phyloP scores from a whole-genome alignment of 1,284 basidiomycete genomes.

The Rhodotorula sp. region DNA sequence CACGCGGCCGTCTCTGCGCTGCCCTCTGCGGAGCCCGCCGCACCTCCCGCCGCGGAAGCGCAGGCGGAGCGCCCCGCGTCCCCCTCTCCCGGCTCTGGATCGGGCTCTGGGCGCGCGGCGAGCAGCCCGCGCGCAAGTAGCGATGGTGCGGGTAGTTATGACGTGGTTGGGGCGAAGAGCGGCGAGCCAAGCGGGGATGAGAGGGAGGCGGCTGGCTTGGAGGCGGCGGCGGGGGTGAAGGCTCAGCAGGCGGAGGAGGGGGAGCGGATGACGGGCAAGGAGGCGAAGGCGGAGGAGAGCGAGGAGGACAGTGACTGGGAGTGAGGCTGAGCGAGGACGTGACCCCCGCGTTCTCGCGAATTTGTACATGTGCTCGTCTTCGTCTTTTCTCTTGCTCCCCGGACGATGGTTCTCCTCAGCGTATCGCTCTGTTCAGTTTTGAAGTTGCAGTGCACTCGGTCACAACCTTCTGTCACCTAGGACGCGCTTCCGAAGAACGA shows the following conservation, averaged over 20 bases:
- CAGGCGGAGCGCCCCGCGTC: too few species aligned
- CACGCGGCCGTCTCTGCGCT: not conserved
- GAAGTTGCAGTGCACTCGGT: too few species aligned
- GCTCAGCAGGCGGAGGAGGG: constrained; percentile 4
- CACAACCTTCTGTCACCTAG: too few species aligned
- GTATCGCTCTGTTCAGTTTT: too few species aligned
- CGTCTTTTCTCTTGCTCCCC: too few species aligned
- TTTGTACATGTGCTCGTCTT: not conserved
- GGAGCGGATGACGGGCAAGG: not conserved
- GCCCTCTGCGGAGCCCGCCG: not conserved
- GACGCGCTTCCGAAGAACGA: too few species aligned
- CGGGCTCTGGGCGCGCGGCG: not conserved
- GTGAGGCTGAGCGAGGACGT: constrained; percentile 3
- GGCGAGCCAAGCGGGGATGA: constrained; percentile 35
- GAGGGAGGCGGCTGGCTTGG: not conserved
- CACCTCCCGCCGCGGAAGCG: too few species aligned
- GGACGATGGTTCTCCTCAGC: too few species aligned
- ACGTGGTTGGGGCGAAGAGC: constrained; percentile 41
- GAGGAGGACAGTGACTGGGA: constrained; percentile 46
- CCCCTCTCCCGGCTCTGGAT: not conserved
- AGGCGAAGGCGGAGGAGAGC: constrained; percentile 6
- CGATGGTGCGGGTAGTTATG: constrained; percentile 36
- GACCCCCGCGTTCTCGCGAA: too few species aligned
- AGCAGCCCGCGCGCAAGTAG: constrained; percentile 2
- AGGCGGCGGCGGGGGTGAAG: not conserved